These are phyloP conservation scores for Acrocalymma vagum DNA, from an alignment of 2,329 filamentous ascomycete species.

Conservation along the genomic window DNA sequence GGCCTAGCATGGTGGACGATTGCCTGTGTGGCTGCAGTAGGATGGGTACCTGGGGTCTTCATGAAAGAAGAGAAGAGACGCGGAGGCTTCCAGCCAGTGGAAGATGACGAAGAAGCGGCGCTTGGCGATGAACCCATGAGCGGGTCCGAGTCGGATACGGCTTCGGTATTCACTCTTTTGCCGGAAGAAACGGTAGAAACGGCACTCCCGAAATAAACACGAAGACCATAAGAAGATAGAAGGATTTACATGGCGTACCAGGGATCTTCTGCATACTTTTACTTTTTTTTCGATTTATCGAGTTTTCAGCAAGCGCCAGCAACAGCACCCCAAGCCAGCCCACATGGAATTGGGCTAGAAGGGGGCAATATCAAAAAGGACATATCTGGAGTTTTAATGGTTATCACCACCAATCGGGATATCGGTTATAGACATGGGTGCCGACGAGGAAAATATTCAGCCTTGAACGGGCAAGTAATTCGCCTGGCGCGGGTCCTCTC, in stretches of 20 bases:
- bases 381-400: slow-evolving; percentile 24
- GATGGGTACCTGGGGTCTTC: slow-evolving; percentile 59
- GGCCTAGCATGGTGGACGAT: slow-evolving; percentile 95
- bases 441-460: too few relatives aligned
- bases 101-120: slow-evolving; percentile 42
- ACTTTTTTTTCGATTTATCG: slow-evolving; percentile 1
- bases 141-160: slow-evolving; percentile 35
- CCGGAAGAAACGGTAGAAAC: slow-evolving; percentile 37
- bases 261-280: slow-evolving; percentile 1
- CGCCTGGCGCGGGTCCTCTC: too few relatives aligned
- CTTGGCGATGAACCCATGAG: slow-evolving; percentile 28
- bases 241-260: slow-evolving; percentile 13
- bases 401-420: slow-evolving; percentile 7
- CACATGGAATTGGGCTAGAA: slow-evolving; percentile 7
- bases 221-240: slow-evolving; percentile 25
- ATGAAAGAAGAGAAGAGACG: slow-evolving; percentile 71
- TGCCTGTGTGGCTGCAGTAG: slow-evolving; percentile 76
- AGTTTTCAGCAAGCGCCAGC: slow-evolving; percentile 14
- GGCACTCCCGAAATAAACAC: slow-evolving; percentile 38
- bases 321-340: slow-evolving; percentile 1
- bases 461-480: too few relatives aligned
- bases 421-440: slow-evolving; percentile 20
- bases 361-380: too few relatives aligned
- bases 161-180: slow-evolving; percentile 43
- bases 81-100: slow-evolving; percentile 18